Evolutionary conservation across 306 rosid species (phyloP).

Genomic region (Carpinus viminea): DNA sequence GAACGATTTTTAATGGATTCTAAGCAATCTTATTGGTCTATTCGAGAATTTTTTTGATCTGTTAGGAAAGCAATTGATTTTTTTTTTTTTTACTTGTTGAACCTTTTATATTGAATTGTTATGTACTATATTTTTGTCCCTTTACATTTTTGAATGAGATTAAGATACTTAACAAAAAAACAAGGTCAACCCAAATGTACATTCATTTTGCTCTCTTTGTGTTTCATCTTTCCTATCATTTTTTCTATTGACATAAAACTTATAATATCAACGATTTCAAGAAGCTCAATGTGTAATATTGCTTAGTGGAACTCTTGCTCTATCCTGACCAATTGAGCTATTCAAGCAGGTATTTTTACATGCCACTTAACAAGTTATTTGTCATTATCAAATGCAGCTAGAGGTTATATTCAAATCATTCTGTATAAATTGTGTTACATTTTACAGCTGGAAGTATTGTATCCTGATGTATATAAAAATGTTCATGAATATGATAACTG

Average conservation of each 20-base stretch:
- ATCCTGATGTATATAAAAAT: conserved; percentile 80
- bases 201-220: not conserved
- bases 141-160: too few species aligned
- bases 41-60: too few species aligned
- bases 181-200: conserved; percentile 1
- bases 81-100: too few species aligned
- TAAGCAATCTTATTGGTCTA: too few species aligned
- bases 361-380: conserved; percentile 14
- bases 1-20: too few species aligned
- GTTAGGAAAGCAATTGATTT: too few species aligned
- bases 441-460: conserved; percentile 85
- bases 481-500: conserved; percentile 92
- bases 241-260: conserved; percentile 17
- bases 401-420: conserved; percentile 19
- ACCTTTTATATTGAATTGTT: too few species aligned
- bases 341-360: conserved; percentile 69
- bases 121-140: too few species aligned
- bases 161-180: too few species aligned
- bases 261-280: conserved; percentile 41
- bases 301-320: conserved; percentile 98
- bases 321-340: conserved; percentile 92
- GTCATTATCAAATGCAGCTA: conserved; percentile 18
- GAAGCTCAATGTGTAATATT: conserved; percentile 83
- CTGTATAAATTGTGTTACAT: conserved; percentile 33
- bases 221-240: conserved; percentile 19